phyloP scores from a whole-genome alignment of 2,329 filamentous ascomycete genomes.

The Hypomyces perniciosus region DNA sequence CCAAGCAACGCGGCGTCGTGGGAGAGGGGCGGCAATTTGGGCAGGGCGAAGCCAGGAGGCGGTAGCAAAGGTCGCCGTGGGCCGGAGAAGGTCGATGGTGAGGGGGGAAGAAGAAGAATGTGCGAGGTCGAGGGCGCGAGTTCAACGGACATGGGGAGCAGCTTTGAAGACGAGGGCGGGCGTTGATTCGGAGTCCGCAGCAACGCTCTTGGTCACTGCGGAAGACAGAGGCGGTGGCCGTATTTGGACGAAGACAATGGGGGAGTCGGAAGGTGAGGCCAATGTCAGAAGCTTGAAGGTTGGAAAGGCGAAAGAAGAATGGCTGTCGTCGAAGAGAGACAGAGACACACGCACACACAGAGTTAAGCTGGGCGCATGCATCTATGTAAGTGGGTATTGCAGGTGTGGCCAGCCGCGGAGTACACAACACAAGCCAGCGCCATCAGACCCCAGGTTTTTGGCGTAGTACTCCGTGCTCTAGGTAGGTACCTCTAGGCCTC shows the following conservation, averaged over 20 bases:
- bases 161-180: slow-evolving; percentile 3
- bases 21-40: slow-evolving; percentile 19
- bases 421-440: neutral
- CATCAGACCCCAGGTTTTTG: slow-evolving; percentile 10
- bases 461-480: neutral
- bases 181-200: neutral
- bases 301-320: neutral
- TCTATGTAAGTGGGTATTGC: slow-evolving; percentile 9
- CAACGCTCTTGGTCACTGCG: neutral
- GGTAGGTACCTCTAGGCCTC: neutral
- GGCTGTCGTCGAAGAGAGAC: neutral
- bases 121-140: slow-evolving; percentile 18
- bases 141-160: slow-evolving; percentile 25
- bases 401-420: slow-evolving; percentile 8
- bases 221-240: neutral
- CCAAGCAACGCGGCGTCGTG: slow-evolving; percentile 17
- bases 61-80: slow-evolving; percentile 16
- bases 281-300: slow-evolving; percentile 4
- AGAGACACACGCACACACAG: no score
- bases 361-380: slow-evolving; percentile 2
- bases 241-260: neutral
- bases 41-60: slow-evolving; percentile 16
- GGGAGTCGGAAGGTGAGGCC: slow-evolving; percentile 4
- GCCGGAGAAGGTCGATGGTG: slow-evolving; percentile 18
- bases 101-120: slow-evolving; percentile 16